Evolutionary conservation across 805 yeast species (phyloP).

Genomic region (Spathaspora sp.): DNA sequence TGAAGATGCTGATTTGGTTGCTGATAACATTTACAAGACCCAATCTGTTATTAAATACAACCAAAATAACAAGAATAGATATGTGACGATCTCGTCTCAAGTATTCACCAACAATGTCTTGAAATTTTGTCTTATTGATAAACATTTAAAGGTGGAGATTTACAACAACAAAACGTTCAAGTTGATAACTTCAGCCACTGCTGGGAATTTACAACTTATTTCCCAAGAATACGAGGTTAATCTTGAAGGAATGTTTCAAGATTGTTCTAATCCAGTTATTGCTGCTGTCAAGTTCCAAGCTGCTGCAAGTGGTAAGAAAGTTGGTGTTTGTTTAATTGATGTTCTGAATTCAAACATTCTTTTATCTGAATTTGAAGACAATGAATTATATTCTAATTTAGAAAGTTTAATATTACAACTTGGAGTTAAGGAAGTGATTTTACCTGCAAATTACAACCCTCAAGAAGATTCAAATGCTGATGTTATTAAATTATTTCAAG

Average conservation of each 20-base stretch:
- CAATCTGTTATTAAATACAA: constrained; percentile 70
- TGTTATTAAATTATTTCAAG: constrained; percentile 59
- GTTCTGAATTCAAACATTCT: constrained; percentile 65
- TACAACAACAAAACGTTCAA: constrained; percentile 63
- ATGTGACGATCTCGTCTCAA: constrained; percentile 75
- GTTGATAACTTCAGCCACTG: constrained; percentile 64
- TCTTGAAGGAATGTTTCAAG: constrained; percentile 60
- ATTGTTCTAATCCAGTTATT: constrained; percentile 37
- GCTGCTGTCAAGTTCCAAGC: constrained; percentile 36
- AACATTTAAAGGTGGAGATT: constrained; percentile 75
- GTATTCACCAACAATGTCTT: constrained; percentile 62
- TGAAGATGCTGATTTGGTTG: constrained; percentile 77
- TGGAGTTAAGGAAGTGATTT: constrained; percentile 80
- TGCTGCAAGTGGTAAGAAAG: constrained; percentile 39
- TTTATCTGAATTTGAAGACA: constrained; percentile 77
- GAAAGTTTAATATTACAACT: constrained; percentile 85
- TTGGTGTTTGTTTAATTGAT: constrained; percentile 82
- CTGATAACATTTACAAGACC: constrained; percentile 81
- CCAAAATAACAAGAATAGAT: constrained; percentile 41
- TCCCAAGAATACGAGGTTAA: constrained; percentile 34
- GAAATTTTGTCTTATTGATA: constrained; percentile 62
- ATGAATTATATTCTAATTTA: constrained; percentile 80
- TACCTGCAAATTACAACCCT: constrained; percentile 44
- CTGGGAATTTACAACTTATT: constrained; percentile 75
- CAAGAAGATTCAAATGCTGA: constrained; percentile 47